Conservation (phyloP, 805 yeast genomes). For the Candida broadrunensis region DNA sequence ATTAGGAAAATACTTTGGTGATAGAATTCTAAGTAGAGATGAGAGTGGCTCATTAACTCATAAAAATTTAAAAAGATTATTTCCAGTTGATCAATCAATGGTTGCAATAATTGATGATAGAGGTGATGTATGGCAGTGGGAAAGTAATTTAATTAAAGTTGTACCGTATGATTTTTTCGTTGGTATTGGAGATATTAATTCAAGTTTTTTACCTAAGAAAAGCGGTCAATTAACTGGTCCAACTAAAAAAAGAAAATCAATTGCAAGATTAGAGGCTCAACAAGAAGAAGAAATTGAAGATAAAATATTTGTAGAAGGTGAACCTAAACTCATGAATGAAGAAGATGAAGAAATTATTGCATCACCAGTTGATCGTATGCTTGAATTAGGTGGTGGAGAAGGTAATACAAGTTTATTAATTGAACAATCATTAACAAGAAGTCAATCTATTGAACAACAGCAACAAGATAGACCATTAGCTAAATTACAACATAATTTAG, state of each 20-base stretch:
- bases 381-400: conserved; percentile 50
- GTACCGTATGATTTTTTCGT: conserved; percentile 95
- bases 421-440: conserved; percentile 60
- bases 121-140: conserved; percentile 99
- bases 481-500: conserved; percentile 71
- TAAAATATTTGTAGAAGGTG: conserved; percentile 9
- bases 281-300: conserved; percentile 13
- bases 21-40: conserved; percentile 86
- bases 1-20: conserved; percentile 80
- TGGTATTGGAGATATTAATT: conserved; percentile 96
- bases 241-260: conserved; percentile 54
- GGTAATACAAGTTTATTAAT: conserved; percentile 46
- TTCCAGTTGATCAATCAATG: conserved; percentile 96
- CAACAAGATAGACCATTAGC: conserved; percentile 83
- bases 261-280: conserved; percentile 53
- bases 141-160: conserved; percentile 83
- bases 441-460: conserved; percentile 73
- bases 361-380: conserved; percentile 47
- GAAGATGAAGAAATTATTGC: conserved; percentile 8
- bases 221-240: conserved; percentile 58
- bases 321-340: conserved; percentile 11
- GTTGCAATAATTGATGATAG: conserved; percentile 95
- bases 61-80: conserved; percentile 80
- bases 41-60: conserved; percentile 92
- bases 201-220: conserved; percentile 85